Conservation (phyloP, 257 asterid species). For the Knoxia roxburghii region DNA sequence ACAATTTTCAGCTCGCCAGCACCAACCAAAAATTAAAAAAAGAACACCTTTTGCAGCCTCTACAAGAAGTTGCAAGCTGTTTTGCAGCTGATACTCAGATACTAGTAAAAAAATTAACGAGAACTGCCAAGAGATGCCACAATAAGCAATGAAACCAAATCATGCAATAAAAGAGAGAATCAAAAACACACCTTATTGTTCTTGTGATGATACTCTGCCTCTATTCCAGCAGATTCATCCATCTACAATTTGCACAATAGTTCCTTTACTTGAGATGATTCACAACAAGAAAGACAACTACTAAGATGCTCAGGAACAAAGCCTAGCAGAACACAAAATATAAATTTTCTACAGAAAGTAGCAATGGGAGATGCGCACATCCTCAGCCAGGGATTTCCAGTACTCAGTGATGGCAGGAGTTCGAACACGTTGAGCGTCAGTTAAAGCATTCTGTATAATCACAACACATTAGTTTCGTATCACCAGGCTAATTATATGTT, state of each 20-base stretch:
- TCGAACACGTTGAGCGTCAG: slow-evolving; percentile 80
- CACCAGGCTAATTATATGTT: not conserved
- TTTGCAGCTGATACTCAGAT: not conserved
- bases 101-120: not conserved
- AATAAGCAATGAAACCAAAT: not conserved
- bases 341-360: slow-evolving; percentile 15
- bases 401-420: slow-evolving; percentile 77
- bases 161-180: not conserved
- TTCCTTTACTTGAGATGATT: not conserved
- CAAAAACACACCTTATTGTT: slow-evolving; percentile 59
- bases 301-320: not conserved
- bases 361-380: slow-evolving; percentile 51
- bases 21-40: not conserved
- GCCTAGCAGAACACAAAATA: not conserved
- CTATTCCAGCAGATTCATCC: slow-evolving; percentile 96
- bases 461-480: slow-evolving; percentile 15
- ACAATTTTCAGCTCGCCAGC: not conserved
- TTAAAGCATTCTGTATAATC: slow-evolving; percentile 68
- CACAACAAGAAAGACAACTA: not conserved
- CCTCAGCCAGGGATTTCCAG: slow-evolving; percentile 97
- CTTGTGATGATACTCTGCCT: slow-evolving; percentile 95
- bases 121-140: not conserved
- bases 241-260: slow-evolving; percentile 47
- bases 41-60: not conserved
- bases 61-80: not conserved